Conservation (phyloP, 257 asterid species). For the Linderniella brevidens region DNA sequence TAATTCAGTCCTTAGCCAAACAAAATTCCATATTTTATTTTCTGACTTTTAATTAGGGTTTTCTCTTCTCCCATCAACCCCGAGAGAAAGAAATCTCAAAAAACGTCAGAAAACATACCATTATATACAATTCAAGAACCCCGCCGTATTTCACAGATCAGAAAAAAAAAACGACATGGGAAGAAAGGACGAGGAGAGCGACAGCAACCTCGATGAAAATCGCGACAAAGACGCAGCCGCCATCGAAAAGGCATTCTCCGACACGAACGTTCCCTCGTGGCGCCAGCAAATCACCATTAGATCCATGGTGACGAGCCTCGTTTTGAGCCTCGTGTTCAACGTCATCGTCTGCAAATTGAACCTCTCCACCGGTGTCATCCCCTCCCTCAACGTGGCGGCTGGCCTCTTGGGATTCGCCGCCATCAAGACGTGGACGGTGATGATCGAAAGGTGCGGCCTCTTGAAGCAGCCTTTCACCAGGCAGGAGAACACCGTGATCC, state of each 20-base stretch:
- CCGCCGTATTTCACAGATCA: no score
- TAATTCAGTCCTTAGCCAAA: no score
- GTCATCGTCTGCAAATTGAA: constrained; percentile 49
- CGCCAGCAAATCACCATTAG: constrained; percentile 34
- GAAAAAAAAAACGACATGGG: no score
- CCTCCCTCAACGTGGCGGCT: constrained; percentile 59
- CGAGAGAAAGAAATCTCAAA: no score
- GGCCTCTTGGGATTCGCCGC: constrained; percentile 55
- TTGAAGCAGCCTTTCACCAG: constrained; percentile 5
- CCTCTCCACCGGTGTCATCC: constrained; percentile 52
- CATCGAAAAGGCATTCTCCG: constrained; percentile 27
- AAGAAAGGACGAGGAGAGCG: no score
- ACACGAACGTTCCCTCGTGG: constrained; percentile 43
- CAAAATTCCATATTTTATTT: no score
- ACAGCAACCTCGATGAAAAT: no score
- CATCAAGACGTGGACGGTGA: constrained; percentile 42
- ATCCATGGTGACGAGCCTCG: constrained; percentile 40
- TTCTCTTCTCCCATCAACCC: no score
- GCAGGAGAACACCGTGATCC: constrained; percentile 4
- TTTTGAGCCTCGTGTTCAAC: constrained; percentile 30
- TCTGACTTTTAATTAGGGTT: no score
- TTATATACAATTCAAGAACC: no score
- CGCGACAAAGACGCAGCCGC: constrained; percentile 2
- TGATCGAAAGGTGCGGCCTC: constrained; percentile 26
- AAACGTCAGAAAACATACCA: no score